phyloP scores from a whole-genome alignment of 1,139 yeast species.

The Pichia sp. region DNA sequence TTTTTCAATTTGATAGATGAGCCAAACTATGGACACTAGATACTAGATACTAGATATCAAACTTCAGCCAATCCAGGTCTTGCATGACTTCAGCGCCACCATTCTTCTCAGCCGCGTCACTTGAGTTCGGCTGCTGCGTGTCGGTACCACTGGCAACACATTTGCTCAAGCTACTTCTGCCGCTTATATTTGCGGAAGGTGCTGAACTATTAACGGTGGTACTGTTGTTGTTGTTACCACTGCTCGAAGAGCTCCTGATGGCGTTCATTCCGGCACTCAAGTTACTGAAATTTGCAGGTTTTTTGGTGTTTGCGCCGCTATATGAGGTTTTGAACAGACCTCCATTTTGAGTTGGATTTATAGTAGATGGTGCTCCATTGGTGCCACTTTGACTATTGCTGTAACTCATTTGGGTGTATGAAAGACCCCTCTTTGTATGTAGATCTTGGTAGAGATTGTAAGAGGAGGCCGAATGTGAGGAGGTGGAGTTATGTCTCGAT shows the following conservation, averaged over 20 bases:
- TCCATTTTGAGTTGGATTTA: conserved; percentile 3
- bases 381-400: too few relatives aligned
- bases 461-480: conserved; percentile 22
- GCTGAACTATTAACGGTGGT: not conserved
- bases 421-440: conserved; percentile 23
- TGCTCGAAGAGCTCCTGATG: conserved; percentile 5
- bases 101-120: not conserved
- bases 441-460: conserved; percentile 23
- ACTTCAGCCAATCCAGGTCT: conserved; percentile 28
- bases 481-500: conserved; percentile 22
- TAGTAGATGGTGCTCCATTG: too few relatives aligned
- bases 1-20: too few relatives aligned
- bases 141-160: conserved; percentile 7
- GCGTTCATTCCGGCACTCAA: conserved; percentile 19
- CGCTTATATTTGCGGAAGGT: too few relatives aligned
- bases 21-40: too few relatives aligned
- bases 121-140: not conserved
- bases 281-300: conserved; percentile 16
- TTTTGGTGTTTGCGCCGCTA: too few relatives aligned
- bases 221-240: too few relatives aligned
- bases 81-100: conserved; percentile 9
- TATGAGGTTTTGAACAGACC: too few relatives aligned
- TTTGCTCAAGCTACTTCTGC: conserved; percentile 13
- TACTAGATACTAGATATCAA: conserved; percentile 18
- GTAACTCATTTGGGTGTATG: conserved; percentile 3